These are phyloP conservation scores for Paracorniculantispora psalliotae DNA, from an alignment of 2,329 filamentous ascomycete species.

Conservation along the genomic window DNA sequence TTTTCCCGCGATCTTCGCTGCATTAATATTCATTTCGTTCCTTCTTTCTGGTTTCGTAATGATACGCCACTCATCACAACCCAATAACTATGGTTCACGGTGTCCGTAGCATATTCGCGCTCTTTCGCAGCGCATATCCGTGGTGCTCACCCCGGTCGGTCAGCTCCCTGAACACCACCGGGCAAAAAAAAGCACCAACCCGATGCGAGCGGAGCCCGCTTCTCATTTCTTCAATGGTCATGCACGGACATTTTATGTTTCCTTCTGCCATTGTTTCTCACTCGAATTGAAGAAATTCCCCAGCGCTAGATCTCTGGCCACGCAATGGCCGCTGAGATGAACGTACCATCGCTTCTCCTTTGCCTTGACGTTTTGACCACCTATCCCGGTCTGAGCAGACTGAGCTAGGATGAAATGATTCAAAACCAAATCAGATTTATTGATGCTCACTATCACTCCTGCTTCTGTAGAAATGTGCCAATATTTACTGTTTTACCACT, in stretches of 20 bases:
- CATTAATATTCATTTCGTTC: too few relatives aligned
- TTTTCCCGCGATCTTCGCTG: background rate
- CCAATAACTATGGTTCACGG: too few relatives aligned
- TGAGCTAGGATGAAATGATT: background rate
- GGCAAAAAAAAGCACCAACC: background rate
- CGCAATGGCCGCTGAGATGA: background rate
- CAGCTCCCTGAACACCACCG: too few relatives aligned
- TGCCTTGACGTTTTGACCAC: background rate
- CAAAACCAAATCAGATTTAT: too few relatives aligned
- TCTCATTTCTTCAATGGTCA: background rate
- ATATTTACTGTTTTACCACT: background rate
- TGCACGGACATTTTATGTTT: background rate
- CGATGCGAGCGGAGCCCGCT: background rate
- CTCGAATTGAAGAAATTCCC: background rate
- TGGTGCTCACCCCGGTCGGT: too few relatives aligned
- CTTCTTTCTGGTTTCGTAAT: too few relatives aligned
- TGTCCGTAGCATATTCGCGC: too few relatives aligned
- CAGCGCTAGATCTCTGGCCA: background rate
- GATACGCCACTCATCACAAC: too few relatives aligned
- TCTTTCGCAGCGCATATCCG: too few relatives aligned
- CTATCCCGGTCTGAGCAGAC: too few relatives aligned
- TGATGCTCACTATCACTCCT: background rate
- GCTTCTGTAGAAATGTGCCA: background rate
- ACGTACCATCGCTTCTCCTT: background rate
- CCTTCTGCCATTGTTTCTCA: background rate